Conservation (phyloP, 2,329 filamentous ascomycete genomes). For the Cladosporium sp. region DNA sequence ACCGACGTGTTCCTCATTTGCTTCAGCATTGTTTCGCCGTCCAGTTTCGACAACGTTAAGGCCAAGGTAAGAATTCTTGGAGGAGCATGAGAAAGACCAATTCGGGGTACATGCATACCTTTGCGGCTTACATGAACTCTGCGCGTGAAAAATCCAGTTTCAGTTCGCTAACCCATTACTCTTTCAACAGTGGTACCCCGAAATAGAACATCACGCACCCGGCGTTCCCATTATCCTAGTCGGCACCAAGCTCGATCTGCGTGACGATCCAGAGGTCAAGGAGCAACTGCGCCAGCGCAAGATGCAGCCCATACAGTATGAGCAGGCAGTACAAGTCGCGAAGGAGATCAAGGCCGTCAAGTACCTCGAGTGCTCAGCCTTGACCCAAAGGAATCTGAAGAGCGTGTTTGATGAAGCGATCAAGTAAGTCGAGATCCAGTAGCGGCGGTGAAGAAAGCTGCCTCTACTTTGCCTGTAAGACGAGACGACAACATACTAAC, state of each 20-base stretch:
- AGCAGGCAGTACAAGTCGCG: conserved; percentile 80
- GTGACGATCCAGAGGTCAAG: conserved; percentile 78
- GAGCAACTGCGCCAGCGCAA: conserved; percentile 83
- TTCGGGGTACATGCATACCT: no score
- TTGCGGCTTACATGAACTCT: no score
- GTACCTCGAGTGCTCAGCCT: conserved; percentile 94
- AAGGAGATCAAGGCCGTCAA: conserved; percentile 96
- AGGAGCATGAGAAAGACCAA: neutral
- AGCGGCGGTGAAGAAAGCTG: no score
- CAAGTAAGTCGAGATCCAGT: conserved; percentile 58
- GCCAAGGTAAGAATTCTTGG: conserved; percentile 68
- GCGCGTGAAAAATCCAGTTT: no score
- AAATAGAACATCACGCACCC: conserved; percentile 95
- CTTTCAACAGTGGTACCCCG: conserved; percentile 78
- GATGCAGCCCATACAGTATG: conserved; percentile 95
- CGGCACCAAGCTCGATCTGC: conserved; percentile 91
- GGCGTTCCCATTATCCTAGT: conserved; percentile 95
- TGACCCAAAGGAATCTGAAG: conserved; percentile 96
- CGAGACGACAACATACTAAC: conserved; percentile 14
- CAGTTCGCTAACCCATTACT: conserved; percentile 1
- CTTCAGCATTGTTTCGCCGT: conserved; percentile 96
- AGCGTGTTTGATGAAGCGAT: conserved; percentile 99
- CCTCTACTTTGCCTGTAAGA: no score
- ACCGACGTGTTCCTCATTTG: conserved; percentile 98
- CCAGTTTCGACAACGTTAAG: conserved; percentile 98